These are phyloP conservation scores for Cynanchum wilfordii DNA, from an alignment of 257 asterid genomes.

Conservation along the genomic window DNA sequence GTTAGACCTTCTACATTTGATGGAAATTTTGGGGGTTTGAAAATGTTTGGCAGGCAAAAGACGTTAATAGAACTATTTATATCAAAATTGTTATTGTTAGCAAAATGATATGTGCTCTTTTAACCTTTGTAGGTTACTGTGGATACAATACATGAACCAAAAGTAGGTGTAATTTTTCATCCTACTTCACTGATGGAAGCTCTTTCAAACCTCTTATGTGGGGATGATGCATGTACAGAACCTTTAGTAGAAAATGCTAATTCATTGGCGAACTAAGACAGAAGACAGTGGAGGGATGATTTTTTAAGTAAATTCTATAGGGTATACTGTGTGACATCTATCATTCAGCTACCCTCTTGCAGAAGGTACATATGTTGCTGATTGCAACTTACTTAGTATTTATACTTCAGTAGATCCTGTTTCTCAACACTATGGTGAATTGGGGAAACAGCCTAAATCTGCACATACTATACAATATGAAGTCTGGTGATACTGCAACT, in stretches of 20 bases:
- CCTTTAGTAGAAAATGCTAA: conserved; percentile 16
- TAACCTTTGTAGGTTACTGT: conserved; percentile 59
- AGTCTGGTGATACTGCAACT: neutral
- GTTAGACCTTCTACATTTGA: too few species aligned
- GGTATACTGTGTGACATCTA: neutral
- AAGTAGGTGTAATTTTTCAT: conserved; percentile 59
- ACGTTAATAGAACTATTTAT: neutral
- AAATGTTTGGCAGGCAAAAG: neutral
- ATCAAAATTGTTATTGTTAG: neutral
- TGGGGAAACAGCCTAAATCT: neutral
- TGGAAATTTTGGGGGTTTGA: too few species aligned
- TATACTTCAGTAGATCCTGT: neutral
- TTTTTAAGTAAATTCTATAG: neutral
- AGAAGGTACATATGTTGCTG: neutral
- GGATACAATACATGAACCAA: conserved; percentile 56
- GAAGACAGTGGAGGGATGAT: conserved; percentile 1
- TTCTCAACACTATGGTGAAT: neutral
- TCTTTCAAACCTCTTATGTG: conserved; percentile 43
- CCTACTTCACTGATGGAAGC: conserved; percentile 69
- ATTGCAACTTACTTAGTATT: neutral
- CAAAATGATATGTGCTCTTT: neutral
- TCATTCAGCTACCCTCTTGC: neutral
- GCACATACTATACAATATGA: neutral
- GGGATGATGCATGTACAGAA: conserved; percentile 20
- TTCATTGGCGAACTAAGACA: conserved; percentile 5